phyloP scores from a whole-genome alignment of 139 green algal genomes.

The Coccomyxa sp. region DNA sequence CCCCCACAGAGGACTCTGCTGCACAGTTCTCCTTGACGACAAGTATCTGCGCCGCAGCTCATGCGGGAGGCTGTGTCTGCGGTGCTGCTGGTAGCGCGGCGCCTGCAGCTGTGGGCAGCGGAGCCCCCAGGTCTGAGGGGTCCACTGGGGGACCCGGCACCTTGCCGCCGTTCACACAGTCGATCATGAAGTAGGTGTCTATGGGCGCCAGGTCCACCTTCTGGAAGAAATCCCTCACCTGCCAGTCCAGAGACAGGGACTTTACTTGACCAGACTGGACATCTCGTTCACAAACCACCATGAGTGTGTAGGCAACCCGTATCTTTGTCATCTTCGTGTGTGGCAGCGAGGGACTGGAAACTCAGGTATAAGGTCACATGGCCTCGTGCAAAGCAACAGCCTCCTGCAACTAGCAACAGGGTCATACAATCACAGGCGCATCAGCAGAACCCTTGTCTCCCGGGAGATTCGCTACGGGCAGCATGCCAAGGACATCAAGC shows the following conservation, averaged over 20 bases:
- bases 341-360: background rate
- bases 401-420: background rate
- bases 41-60: background rate
- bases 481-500: no score
- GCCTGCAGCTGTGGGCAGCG: background rate
- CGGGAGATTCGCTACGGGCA: no score
- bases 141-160: background rate
- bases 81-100: background rate
- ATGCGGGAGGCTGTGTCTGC: background rate
- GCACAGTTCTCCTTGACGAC: background rate
- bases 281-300: background rate
- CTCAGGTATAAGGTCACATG: background rate
- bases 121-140: background rate
- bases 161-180: conserved; percentile 14
- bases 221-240: conserved; percentile 44
- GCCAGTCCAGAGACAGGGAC: background rate
- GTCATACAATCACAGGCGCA: background rate
- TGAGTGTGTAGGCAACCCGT: no score
- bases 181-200: conserved; percentile 73
- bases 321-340: background rate
- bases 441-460: background rate
- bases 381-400: background rate
- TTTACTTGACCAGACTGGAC: background rate
- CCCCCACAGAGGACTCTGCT: background rate
- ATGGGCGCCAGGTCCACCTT: conserved; percentile 41